Evolutionary conservation across 371 early-diverging fungal genomes (phyloP).

Genomic region (Mortierella sp.): DNA sequence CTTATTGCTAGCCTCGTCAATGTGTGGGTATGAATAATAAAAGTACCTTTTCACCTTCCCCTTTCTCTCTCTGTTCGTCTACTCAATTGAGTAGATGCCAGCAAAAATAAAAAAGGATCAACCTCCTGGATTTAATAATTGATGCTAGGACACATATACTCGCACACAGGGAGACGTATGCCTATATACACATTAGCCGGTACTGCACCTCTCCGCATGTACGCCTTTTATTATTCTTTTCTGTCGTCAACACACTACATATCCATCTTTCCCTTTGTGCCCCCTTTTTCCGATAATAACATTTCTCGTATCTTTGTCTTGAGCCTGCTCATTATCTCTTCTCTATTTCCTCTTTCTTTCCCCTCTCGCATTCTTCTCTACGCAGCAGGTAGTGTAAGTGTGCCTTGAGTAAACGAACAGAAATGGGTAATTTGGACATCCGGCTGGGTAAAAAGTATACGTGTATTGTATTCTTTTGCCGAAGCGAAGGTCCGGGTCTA

Average conservation of each 20-base stretch:
- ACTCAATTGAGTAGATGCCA: not conserved
- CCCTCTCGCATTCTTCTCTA: not conserved
- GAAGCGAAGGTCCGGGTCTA: not conserved
- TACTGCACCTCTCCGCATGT: not conserved
- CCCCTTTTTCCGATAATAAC: too few species aligned
- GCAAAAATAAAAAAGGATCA: not conserved
- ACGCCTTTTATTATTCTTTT: not conserved
- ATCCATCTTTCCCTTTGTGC: too few species aligned
- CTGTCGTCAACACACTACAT: not conserved
- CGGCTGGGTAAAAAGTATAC: not conserved
- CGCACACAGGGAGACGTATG: not conserved
- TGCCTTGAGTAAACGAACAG: not conserved
- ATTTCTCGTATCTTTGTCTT: too few species aligned
- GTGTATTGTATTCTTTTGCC: not conserved
- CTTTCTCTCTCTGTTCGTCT: not conserved
- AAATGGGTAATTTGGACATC: not conserved
- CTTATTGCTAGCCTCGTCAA: not conserved
- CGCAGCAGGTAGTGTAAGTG: not conserved
- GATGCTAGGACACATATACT: not conserved
- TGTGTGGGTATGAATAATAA: not conserved
- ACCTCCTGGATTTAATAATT: not conserved
- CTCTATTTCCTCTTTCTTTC: not conserved
- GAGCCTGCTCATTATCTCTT: too few species aligned
- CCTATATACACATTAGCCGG: not conserved
- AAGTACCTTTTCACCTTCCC: not conserved